A percentile compares a stretch with the other conserved stretches of the same genome.
Conservation (phyloP, 352 stramenopile species). For the Albugo laibachii region DNA sequence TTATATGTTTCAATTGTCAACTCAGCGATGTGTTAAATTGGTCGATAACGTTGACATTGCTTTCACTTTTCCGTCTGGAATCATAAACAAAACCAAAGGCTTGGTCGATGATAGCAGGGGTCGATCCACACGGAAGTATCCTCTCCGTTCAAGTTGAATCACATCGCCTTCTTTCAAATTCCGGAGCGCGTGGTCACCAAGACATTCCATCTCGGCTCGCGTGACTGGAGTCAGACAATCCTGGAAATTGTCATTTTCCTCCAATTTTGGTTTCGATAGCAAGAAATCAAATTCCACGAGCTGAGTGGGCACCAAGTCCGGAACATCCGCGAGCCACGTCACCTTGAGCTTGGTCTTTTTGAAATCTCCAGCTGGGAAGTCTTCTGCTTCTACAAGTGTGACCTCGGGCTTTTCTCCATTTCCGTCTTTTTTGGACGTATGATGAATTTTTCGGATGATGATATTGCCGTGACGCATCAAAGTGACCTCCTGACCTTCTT, state of each 20-base stretch:
- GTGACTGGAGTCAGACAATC: conserved; percentile 93
- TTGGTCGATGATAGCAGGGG: conserved; percentile 64
- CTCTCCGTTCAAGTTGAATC: conserved; percentile 96
- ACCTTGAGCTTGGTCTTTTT: conserved; percentile 94
- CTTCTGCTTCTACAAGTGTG: conserved; percentile 41
- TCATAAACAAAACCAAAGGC: conserved; percentile 95
- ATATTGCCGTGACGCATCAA: conserved; percentile 94
- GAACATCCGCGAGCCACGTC: conserved; percentile 87
- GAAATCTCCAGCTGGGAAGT: conserved; percentile 74
- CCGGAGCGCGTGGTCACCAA: conserved; percentile 91
- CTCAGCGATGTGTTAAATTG: conserved; percentile 63
- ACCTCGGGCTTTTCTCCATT: conserved; percentile 17
- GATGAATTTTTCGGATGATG: conserved; percentile 54
- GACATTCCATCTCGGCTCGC: conserved; percentile 81
- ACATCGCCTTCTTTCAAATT: conserved; percentile 89
- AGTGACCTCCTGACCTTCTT: conserved; percentile 92
- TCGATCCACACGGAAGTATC: conserved; percentile 91
- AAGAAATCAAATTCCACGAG: conserved; percentile 98
- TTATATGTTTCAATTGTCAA: neutral
- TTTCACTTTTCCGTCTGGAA: conserved; percentile 94
- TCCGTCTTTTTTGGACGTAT: conserved; percentile 11
- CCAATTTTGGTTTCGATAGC: conserved; percentile 96
- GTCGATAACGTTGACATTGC: conserved; percentile 78
- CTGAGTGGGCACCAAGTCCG: conserved; percentile 73
- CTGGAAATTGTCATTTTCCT: conserved; percentile 95